Evolutionary conservation across 2,329 filamentous ascomycete genomes (phyloP), one percentile per base, ranked within the genome.

Genomic region (Metarhizium brunneum): DNA sequence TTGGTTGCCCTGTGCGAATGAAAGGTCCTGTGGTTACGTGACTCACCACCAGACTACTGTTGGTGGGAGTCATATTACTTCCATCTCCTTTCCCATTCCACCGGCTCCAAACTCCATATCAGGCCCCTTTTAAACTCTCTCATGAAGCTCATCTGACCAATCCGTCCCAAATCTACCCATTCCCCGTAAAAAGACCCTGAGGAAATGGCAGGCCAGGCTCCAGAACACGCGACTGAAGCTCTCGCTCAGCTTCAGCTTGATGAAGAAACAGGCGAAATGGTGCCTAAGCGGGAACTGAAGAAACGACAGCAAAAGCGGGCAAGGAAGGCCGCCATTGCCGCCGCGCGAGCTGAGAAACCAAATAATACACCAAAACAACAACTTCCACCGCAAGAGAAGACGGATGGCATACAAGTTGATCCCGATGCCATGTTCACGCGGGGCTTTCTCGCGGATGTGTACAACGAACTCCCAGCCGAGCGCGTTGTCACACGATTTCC

Each of bases 361-460:
- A 25, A 25, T 25, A 1, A 25, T 4, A 25, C 1, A 25, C 25
- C 25, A 25, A 25, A 25, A 81, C 80, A 66, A 76, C 73, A 6
- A 69, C 73, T 20, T 57, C 61, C 50, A 59, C 63, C 54, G 96
- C 25, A 25, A 25, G 25, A 25, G 25, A 58, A 58, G 49, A 75
- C 43, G 50, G 79, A 79, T 65, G 69, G 61, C 32, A 57, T 49
- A 14, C 50, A 47, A 35, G 42, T 55, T 13, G 80, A 83, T 59
- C 75, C 78, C 0, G 79, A 88, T 59, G 76, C 80, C 61, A 91
- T 92, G 81, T 92, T 92, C 76, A 88, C 88, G 72, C 80, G 84
- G 65, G 88, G 88, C 43, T 92, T 90, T 73, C 78, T 92, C 38
- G 76, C 80, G 50, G 83, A 25, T 25, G 25, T 25, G 25, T 25